Percentiles rank a stretch among this genome's conserved stretches.
These are phyloP conservation scores for Naegleria lovaniensis DNA, from an alignment of 208 protist species.

Conservation along the genomic window DNA sequence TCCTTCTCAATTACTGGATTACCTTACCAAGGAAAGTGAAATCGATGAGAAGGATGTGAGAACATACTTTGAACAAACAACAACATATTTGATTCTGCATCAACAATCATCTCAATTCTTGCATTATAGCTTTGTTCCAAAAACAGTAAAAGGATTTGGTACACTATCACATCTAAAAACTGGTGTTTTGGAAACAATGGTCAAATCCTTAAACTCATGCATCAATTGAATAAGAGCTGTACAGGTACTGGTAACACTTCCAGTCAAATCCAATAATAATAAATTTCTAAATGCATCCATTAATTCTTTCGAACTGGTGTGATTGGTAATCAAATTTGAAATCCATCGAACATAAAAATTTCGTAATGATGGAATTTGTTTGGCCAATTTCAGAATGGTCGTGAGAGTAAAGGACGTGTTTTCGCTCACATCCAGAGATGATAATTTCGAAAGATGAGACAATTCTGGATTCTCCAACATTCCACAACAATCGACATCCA, in stretches of 20 bases:
- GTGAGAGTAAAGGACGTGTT: not conserved
- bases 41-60: too few species aligned
- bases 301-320: not conserved
- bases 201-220: not conserved
- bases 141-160: not conserved
- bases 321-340: not conserved
- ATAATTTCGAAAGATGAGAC: not conserved
- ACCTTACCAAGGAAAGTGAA: too few species aligned
- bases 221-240: not conserved
- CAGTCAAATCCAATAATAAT: not conserved
- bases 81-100: too few species aligned
- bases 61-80: too few species aligned
- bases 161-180: not conserved
- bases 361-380: not conserved
- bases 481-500: not conserved
- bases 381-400: not conserved
- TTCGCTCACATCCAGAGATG: not conserved
- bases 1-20: too few species aligned
- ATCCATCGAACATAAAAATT: not conserved
- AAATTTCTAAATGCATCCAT: not conserved
- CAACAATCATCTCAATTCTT: too few species aligned
- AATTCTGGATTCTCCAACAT: not conserved
- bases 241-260: not conserved
- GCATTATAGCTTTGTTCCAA: too few species aligned
- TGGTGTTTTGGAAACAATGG: not conserved